Conservation (phyloP, 345 rosid genomes). For the Erodium maritimum region DNA sequence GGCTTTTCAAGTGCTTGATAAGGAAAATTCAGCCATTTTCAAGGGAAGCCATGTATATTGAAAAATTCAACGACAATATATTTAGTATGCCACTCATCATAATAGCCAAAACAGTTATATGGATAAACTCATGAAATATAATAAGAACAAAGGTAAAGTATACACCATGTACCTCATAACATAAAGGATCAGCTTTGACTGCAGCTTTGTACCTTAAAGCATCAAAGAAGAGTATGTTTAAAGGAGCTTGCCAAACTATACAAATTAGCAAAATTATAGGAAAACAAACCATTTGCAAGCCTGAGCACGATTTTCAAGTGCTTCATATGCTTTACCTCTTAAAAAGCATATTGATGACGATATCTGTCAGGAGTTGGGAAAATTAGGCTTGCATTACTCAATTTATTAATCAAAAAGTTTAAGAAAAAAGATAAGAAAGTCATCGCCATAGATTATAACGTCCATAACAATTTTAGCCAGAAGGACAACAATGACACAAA, state of each 20-base stretch:
- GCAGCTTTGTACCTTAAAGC: conserved; percentile 87
- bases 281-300: conserved; percentile 71
- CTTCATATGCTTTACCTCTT: conserved; percentile 89
- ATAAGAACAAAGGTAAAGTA: background rate
- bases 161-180: conserved; percentile 66
- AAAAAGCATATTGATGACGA: conserved; percentile 88
- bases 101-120: background rate
- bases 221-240: conserved; percentile 10
- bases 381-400: background rate
- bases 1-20: background rate
- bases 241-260: conserved; percentile 3
- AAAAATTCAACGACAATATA: background rate
- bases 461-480: background rate
- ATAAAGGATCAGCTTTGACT: conserved; percentile 89
- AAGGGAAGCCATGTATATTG: background rate
- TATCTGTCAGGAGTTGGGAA: conserved; percentile 33
- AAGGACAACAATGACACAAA: background rate
- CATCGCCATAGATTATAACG: background rate
- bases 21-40: background rate
- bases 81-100: background rate
- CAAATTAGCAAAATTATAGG: background rate
- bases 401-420: background rate
- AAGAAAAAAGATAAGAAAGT: background rate
- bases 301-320: conserved; percentile 77
- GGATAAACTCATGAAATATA: background rate